A percentile compares a stretch with the other conserved stretches of the same genome.
These are phyloP conservation scores for Solanum tarijense DNA, from an alignment of 257 asterid species.

Conservation along the genomic window DNA sequence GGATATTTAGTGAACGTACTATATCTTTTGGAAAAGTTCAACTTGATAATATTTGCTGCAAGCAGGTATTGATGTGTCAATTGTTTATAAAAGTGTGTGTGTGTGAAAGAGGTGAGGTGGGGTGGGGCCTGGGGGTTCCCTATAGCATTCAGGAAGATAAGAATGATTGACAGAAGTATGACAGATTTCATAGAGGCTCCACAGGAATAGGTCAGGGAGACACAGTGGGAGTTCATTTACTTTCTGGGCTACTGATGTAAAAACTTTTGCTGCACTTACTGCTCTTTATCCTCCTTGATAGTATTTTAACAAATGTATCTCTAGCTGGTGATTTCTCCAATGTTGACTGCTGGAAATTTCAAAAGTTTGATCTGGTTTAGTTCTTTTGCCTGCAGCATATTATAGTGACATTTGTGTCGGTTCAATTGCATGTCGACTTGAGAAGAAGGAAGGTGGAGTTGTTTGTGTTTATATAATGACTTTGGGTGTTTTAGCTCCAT, in stretches of 20 bases:
- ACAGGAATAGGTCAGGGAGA: neutral
- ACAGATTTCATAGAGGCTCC: neutral
- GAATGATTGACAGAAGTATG: neutral
- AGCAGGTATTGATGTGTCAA: neutral
- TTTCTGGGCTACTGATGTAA: neutral
- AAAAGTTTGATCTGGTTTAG: neutral
- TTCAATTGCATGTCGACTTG: constrained; percentile 88
- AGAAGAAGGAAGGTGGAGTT: constrained; percentile 83
- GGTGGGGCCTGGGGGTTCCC: neutral
- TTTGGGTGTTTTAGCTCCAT: constrained; percentile 46
- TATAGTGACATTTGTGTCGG: constrained; percentile 93
- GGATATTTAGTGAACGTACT: neutral
- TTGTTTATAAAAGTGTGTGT: neutral
- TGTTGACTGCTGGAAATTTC: neutral
- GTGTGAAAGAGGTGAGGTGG: neutral
- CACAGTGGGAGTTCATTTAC: neutral
- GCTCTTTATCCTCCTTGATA: neutral
- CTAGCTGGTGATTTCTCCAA: neutral
- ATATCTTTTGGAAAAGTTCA: neutral
- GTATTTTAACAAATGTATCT: neutral
- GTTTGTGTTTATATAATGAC: constrained; percentile 86
- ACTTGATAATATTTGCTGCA: neutral
- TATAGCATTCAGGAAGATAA: neutral
- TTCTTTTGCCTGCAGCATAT: constrained; percentile 48
- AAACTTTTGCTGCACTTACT: neutral